Conservation (phyloP, 106 monocot species). For the Phalaenopsis aphrodite region DNA sequence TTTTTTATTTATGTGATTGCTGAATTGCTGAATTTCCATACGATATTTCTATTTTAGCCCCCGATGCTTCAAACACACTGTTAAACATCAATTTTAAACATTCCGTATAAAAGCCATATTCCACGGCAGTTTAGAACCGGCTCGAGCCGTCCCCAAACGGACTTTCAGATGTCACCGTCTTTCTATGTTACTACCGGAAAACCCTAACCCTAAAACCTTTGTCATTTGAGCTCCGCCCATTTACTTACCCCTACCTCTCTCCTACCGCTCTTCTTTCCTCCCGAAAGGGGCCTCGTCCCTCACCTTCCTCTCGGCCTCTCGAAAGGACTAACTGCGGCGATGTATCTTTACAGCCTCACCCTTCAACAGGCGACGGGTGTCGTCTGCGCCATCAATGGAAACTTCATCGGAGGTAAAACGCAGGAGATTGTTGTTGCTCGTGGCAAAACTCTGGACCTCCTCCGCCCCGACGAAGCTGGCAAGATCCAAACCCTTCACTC, state of each 20-base stretch:
- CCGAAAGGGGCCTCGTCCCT: neutral
- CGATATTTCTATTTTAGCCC: too few species aligned
- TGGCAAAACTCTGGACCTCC: constrained; percentile 74
- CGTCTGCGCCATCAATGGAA: constrained; percentile 86
- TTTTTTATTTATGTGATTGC: too few species aligned
- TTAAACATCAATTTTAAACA: too few species aligned
- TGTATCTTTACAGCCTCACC: constrained; percentile 96
- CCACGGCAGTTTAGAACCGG: too few species aligned
- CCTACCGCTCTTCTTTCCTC: neutral
- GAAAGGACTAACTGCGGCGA: constrained; percentile 7
- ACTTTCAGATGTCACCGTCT: too few species aligned
- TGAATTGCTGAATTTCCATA: too few species aligned
- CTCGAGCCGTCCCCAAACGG: too few species aligned
- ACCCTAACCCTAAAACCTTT: neutral
- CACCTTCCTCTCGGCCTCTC: neutral
- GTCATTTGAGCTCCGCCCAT: neutral
- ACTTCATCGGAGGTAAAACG: constrained; percentile 76
- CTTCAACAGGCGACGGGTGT: constrained; percentile 86
- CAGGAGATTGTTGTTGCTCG: constrained; percentile 95
- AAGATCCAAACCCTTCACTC: constrained; percentile 87
- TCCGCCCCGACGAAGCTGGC: constrained; percentile 91
- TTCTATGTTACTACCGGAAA: neutral
- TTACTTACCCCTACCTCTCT: neutral
- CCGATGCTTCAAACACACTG: too few species aligned
- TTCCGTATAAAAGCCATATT: too few species aligned